Evolutionary conservation across 2,329 filamentous ascomycete genomes (phyloP).

Genomic region (Tricladium varicosporioides): DNA sequence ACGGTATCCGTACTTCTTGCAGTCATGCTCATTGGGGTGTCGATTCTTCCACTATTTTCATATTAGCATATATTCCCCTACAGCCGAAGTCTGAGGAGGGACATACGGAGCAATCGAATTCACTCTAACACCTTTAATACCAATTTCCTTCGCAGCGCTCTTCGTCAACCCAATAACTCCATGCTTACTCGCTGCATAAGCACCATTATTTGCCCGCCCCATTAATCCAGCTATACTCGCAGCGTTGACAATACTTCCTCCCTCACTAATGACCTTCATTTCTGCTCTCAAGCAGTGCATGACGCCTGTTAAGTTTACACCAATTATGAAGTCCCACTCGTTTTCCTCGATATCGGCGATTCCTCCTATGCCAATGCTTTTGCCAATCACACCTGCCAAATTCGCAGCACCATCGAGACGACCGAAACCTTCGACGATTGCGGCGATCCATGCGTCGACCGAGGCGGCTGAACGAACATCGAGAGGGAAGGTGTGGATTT

Average conservation of each 20-base stretch:
- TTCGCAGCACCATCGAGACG: background rate
- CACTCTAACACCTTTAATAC: background rate
- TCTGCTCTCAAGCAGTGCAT: conserved; percentile 51
- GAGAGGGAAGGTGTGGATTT: background rate
- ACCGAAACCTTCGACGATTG: background rate
- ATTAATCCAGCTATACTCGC: conserved; percentile 40
- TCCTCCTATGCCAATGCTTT: background rate
- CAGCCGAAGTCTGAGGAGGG: background rate
- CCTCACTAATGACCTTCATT: conserved; percentile 41
- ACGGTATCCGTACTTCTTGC: background rate
- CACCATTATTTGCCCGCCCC: conserved; percentile 29
- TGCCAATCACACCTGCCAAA: background rate
- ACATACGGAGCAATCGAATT: background rate
- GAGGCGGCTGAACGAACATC: background rate
- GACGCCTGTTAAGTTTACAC: conserved; percentile 45
- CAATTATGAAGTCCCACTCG: conserved; percentile 42
- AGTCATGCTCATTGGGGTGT: background rate
- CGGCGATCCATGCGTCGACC: background rate
- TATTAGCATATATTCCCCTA: background rate
- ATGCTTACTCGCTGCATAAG: conserved; percentile 24
- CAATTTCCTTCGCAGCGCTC: background rate
- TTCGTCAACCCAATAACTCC: background rate
- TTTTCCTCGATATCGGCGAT: conserved; percentile 35
- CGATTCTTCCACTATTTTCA: background rate
- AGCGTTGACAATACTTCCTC: conserved; percentile 57